Evolutionary conservation across 192 early-diverging fungal species (phyloP), one percentile per base, ranked within the genome.

Genomic region (Chytriomyces sp.): DNA sequence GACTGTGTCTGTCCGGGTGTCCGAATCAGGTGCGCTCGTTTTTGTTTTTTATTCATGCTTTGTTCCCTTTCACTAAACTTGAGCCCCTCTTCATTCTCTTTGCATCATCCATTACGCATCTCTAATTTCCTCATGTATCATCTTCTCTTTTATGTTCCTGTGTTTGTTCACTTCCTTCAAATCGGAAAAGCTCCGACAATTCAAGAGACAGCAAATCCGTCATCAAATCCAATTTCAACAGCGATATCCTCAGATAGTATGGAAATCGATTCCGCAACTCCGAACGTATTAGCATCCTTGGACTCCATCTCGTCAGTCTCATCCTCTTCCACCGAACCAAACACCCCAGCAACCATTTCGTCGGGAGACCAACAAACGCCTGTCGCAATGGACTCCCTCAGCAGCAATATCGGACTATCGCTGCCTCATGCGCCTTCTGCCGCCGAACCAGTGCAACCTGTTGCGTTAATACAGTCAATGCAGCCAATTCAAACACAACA

Each of bases 401-500:
- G 16, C 67, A 46, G 7, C 50, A 80, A 6, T 73, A 66, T 20
- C 78, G 35, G 35, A 35, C 35, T 35, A n/a, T 70, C 69, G 10
- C 59, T 73, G 5, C 71, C 71, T n/a, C 71, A 68, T 46, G 64
- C 64, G 9, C 64, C 75, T 10, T 50, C 63, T 46, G 63, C 75
- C 23, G 66, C 66, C 7, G 75, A 76, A 67, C 75, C 49, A 45
- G 45, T 20, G 9, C 71, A 23, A 7, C 18, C 48, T 26, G 48
- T 26, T 23, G 11, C 16, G 46, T 45, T 18, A 57, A 11, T 72
- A 18, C 26, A 35, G 35, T 1, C 35, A 2, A 4, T 35, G 35
- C 35, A 35, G 35, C 71, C 59, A 72, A n/a, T 77, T 11, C 61
- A n/a, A n/a, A 69, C 47, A 10, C 64, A 45, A 18, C 63, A 20